Base-by-base conservation (phyloP, 164 flowering plant species). In the Amborella trichopoda region DNA sequence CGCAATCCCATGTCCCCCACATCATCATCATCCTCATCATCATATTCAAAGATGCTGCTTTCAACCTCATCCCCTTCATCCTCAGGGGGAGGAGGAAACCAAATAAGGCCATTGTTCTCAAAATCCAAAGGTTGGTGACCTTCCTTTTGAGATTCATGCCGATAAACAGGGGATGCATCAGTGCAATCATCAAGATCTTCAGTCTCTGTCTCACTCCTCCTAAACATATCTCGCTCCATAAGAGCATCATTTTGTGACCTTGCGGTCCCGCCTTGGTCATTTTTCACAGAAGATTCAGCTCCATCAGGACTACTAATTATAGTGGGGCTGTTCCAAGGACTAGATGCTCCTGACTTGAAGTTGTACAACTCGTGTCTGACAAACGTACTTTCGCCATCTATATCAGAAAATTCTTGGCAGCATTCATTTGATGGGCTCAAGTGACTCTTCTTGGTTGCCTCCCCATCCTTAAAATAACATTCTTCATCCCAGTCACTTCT, bases 71-170 rank as follows among this genome's bases (percentile, higher is more conserved):
- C 76, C 49, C 67, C 66, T 55, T 66, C 83, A 56, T 74, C 74
- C 18, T 81, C 80, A 22, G 93, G 81, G 9, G 84, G 87, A 34
- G 96, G 98, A 53, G 98, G 98, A 61, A 68, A 68, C 98, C 98
- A 87, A 50, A 90, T 67, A 25, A 47, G 72, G 55, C 77, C 75
- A 71, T 78, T 77, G 65, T 67, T 68, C 66, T 83, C 86, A 70
- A 83, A 83, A 69, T 89, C 84, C 59, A 85, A 69, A 23, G n/a
- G n/a, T n/a, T 79, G 73, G 53, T 68, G 66, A 28, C 57, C 71
- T 24, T 42, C 38, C 28, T 62, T 56, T 43, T 60, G 68, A 52
- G 52, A 45, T 40, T 66, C 73, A 30, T 59, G 50, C 14, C 9
- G 61, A 37, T 60, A 52, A 26, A 57, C 45, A 32, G 79, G 61